Conservation (phyloP, 306 rosid genomes). For the Pyrus bretschneideri region DNA sequence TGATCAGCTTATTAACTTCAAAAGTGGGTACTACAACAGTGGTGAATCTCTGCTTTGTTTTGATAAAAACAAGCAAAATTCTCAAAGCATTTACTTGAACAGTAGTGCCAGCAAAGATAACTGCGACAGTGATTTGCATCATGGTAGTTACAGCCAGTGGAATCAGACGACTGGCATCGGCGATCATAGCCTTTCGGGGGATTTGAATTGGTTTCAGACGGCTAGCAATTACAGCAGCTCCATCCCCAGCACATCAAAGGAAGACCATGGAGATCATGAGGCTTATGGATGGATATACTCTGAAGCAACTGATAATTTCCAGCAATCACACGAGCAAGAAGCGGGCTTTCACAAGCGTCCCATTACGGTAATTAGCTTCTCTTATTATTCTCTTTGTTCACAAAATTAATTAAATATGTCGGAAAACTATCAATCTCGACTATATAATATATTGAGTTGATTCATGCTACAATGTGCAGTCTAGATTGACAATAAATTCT, state of each 20-base stretch:
- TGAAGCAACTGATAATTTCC: conserved; percentile 36
- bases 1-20: conserved; percentile 47
- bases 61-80: conserved; percentile 26
- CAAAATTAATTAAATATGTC: neutral
- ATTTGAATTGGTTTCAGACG: conserved; percentile 43
- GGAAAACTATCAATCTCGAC: neutral
- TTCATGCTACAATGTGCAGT: neutral
- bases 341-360: conserved; percentile 40
- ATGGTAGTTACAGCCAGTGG: conserved; percentile 29
- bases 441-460: neutral
- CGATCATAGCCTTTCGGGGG: conserved; percentile 22
- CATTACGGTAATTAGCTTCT: conserved; percentile 29
- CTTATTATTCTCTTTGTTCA: neutral
- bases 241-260: conserved; percentile 21
- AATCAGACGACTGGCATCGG: conserved; percentile 7
- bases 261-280: conserved; percentile 31
- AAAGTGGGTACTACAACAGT: conserved; percentile 18
- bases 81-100: neutral
- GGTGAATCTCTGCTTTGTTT: conserved; percentile 62
- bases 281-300: conserved; percentile 56
- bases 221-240: conserved; percentile 32
- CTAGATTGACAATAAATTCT: neutral
- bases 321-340: conserved; percentile 31
- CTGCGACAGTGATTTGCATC: conserved; percentile 23
- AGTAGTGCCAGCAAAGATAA: conserved; percentile 19